Evolutionary conservation across 192 early-diverging fungal genomes (phyloP), one percentile per base, ranked within the genome.

Genomic region (Obelidium mucronatum): DNA sequence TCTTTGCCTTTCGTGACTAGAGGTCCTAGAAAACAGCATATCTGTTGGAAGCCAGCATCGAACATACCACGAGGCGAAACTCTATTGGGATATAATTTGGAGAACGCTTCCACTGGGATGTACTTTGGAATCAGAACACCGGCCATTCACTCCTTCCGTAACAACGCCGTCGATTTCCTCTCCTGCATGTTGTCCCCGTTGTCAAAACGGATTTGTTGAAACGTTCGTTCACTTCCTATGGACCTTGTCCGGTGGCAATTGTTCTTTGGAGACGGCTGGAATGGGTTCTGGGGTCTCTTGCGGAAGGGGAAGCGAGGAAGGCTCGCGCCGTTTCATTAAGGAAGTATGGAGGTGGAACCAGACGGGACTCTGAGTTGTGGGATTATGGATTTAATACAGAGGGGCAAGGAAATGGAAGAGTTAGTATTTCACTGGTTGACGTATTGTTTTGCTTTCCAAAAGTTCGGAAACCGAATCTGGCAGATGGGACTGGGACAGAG

Each of bases 21-120:
- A 74, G 40, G 28, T 74, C 0, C 72, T 74, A 19, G 54, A 74
- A 1, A 54, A 15, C 40, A 62, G 59, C 28, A 31, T 40, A 8
- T 52, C 8, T 39, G 54, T n/a, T 22, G 33, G n/a, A 2, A 40
- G 15, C 26, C 69, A 54, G 39, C 58, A 37, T 1, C 72, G 72
- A 55, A 74, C 72, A 4, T 63, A 74, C 2, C 72, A 74, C 56
- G 72, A 74, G 31, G 35, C 72, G 2, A 74, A 63, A 51, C 39
- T 74, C 22, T 74, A 74, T 40, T 74, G 72, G 72, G 72, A 74
- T 28, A 40, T 74, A 40, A 39, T 74, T 11, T 74, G 72, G 72
- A 56, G 72, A 6, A 63, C 24, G 4, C 37, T 74, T n/a, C 60
- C 72, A 28, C 55, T 74, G 15, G 72, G 59, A 24, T 74, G 59